Base-by-base conservation (phyloP, 164 flowering plant species). In the Litsea cubeba region DNA sequence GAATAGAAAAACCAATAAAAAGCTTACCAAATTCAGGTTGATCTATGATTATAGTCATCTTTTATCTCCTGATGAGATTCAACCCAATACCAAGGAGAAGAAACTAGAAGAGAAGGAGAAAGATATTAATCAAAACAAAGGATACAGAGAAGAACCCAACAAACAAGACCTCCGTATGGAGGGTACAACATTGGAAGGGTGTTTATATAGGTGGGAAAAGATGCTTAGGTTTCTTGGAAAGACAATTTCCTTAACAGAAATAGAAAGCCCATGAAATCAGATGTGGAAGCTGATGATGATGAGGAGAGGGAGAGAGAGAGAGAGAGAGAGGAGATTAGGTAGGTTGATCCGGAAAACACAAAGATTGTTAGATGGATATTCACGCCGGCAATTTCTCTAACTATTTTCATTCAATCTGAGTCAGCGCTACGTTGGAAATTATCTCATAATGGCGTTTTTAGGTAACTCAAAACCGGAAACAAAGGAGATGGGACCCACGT, bases 11-110 rank as follows among this genome's bases (percentile, higher is more conserved):
- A 40, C 46, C 46, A 46, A 51, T 5, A 50, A 35, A 26, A 18
- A 66, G 20, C n/a, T 24, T 75, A 80, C 85, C 85, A 22, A 74
- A 8, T 18, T 78, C 70, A 23, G 81, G 82, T 65, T 80, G 83
- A 64, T 83, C 80, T 54, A 80, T 65, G 75, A 72, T 66, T 68
- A 80, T 80, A 10, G 85, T 83, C 85, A 83, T 83, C 58, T 65
- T 79, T 30, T 30, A 30, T 24, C 24, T 65, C 15, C 54, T 5
- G 40, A 71, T 25, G 23, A 15, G 18, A 25, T 1, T 11, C 3
- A 14, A n/a, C 0, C n/a, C 25, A 69, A 40, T 7, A 6, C 57
- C 8, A 23, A 8, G 68, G 57, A 40, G 15, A 54, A 57, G 63
- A n/a, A 12, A 3, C 30, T 71, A 69, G 15, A 49, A 62, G 24